Conservation (phyloP, 2,329 filamentous ascomycete genomes). For the Aureobasidium subglaciale region DNA sequence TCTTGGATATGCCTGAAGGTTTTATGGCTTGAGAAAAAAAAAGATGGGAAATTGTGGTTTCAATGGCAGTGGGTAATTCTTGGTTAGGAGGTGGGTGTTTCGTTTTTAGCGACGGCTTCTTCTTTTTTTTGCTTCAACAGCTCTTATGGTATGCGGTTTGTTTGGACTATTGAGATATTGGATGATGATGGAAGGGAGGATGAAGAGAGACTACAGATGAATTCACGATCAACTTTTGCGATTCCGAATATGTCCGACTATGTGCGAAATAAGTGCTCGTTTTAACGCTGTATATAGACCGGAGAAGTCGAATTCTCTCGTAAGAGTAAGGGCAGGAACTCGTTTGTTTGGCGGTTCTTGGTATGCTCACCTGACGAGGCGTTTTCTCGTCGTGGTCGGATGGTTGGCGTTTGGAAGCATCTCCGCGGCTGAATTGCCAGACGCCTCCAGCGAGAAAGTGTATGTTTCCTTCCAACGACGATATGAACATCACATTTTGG, state of each 20-base stretch:
- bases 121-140: slow-evolving; percentile 3
- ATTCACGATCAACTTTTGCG: slow-evolving; percentile 11
- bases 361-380: slow-evolving; percentile 8
- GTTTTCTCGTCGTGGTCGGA: not conserved
- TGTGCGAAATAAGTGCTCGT: not conserved
- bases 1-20: slow-evolving; percentile 62
- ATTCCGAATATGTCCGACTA: not conserved
- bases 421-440: slow-evolving; percentile 4
- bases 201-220: not conserved
- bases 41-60: not conserved
- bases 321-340: not conserved
- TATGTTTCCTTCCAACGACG: not conserved
- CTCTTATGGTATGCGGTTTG: not conserved
- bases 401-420: not conserved
- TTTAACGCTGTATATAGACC: not conserved
- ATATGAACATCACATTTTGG: not conserved
- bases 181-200: not conserved
- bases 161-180: not conserved
- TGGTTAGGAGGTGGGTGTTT: not conserved
- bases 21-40: slow-evolving; percentile 12
- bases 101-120: not conserved
- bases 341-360: not conserved
- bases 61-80: not conserved
- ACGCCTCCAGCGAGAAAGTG: not conserved
- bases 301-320: slow-evolving; percentile 3